A percentile compares a stretch with the other conserved stretches of the same genome.
phyloP scores from a whole-genome alignment of 352 stramenopile genomes.

The Paralagenidium karlingii region DNA sequence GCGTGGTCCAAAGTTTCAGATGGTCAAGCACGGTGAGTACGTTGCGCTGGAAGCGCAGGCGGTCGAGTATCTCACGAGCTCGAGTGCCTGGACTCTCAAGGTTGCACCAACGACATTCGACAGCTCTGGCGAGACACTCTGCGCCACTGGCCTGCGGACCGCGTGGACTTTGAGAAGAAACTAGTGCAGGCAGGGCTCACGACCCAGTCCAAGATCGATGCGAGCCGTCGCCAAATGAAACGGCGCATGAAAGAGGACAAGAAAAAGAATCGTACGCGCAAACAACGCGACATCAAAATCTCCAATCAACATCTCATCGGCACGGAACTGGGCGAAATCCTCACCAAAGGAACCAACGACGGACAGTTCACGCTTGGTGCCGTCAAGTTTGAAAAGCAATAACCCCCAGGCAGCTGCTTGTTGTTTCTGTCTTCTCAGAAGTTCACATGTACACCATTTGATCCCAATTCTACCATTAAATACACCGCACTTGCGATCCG shows the following conservation, averaged over 20 bases:
- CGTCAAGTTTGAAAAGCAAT: slow-evolving; percentile 69
- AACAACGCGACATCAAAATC: slow-evolving; percentile 83
- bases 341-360: slow-evolving; percentile 54
- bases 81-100: no score
- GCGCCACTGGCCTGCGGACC: slow-evolving; percentile 53
- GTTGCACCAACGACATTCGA: slow-evolving; percentile 76
- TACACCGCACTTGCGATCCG: no score
- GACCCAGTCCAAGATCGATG: slow-evolving; percentile 74
- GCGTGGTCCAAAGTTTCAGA: slow-evolving; percentile 55
- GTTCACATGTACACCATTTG: no score
- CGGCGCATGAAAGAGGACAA: slow-evolving; percentile 72
- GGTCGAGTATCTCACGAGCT: background rate
- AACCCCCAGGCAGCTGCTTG: no score
- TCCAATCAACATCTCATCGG: slow-evolving; percentile 81
- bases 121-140: slow-evolving; percentile 74
- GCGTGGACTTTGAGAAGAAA: slow-evolving; percentile 64
- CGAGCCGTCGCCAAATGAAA: slow-evolving; percentile 62
- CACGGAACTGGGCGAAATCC: slow-evolving; percentile 72
- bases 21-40: slow-evolving; percentile 59
- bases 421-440: no score
- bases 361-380: slow-evolving; percentile 75
- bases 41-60: background rate
- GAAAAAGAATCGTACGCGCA: slow-evolving; percentile 56
- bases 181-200: slow-evolving; percentile 70
- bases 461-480: no score